Evolutionary conservation across 441 rosid species (phyloP).

Genomic region (Viola pubescens): DNA sequence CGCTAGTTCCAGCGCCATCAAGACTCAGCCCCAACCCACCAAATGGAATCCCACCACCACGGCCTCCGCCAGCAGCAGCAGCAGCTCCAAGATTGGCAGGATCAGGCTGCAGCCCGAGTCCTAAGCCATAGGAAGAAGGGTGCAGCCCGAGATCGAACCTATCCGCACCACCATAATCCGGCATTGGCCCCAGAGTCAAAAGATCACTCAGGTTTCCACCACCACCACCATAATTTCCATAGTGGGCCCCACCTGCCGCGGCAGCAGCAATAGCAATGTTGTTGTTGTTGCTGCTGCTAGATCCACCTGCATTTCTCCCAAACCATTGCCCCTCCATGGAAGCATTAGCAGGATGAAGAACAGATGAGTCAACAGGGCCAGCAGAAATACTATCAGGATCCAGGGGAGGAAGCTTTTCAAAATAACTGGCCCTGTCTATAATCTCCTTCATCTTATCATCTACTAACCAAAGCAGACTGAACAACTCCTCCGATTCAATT

Average conservation of each 20-base stretch:
- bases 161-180: slow-evolving; percentile 2
- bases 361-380: neutral
- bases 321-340: neutral
- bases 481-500: slow-evolving; percentile 12
- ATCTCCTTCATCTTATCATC: slow-evolving; percentile 25
- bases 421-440: slow-evolving; percentile 15
- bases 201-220: neutral
- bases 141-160: neutral
- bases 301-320: neutral
- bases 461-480: slow-evolving; percentile 13
- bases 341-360: slow-evolving; percentile 1
- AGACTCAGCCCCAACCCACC: neutral
- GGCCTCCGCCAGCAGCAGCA: neutral
- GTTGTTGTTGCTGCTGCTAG: neutral
- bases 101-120: neutral
- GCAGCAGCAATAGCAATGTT: neutral
- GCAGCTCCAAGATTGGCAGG: neutral
- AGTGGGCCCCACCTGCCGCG: neutral
- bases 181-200: neutral
- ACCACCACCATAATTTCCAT: neutral
- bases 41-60: neutral
- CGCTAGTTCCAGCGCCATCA: too few relatives aligned
- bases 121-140: neutral
- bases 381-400: neutral
- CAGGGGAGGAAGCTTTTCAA: slow-evolving; percentile 17